Evolutionary conservation across 148 eudicot species (phyloP).

Genomic region (Heliamphora exappendiculata): DNA sequence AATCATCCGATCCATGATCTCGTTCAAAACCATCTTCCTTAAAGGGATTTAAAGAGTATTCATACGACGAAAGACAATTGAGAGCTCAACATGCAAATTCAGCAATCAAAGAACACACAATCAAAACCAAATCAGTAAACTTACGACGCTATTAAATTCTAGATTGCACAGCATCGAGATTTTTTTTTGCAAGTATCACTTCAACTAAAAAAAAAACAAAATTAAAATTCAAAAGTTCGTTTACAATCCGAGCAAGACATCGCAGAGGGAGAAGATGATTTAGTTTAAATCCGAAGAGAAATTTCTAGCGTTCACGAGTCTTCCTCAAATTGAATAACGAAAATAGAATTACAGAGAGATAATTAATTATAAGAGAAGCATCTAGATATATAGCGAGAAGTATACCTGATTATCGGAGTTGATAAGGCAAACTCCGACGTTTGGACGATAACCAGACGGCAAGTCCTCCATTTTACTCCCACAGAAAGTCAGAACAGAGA

Average conservation of each 20-base stretch:
- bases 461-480: slow-evolving; percentile 54
- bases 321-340: background rate
- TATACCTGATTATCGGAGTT: slow-evolving; percentile 68
- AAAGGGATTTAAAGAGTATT: background rate
- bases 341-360: background rate
- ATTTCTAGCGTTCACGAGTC: background rate
- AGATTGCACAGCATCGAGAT: background rate
- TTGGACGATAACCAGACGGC: slow-evolving; percentile 93
- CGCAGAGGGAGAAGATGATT: background rate
- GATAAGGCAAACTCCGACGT: slow-evolving; percentile 92
- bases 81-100: background rate
- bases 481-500: background rate
- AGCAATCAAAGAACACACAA: background rate
- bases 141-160: background rate
- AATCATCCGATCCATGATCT: background rate
- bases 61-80: background rate
- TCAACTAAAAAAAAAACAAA: no score
- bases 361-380: background rate
- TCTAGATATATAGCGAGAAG: background rate
- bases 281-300: background rate
- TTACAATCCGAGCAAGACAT: background rate
- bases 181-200: background rate
- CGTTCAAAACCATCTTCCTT: background rate
- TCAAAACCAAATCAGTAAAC: background rate
- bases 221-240: background rate